Base-by-base conservation (phyloP, 2,329 filamentous ascomycete genomes). In the Pestalotiopsis sp. region DNA sequence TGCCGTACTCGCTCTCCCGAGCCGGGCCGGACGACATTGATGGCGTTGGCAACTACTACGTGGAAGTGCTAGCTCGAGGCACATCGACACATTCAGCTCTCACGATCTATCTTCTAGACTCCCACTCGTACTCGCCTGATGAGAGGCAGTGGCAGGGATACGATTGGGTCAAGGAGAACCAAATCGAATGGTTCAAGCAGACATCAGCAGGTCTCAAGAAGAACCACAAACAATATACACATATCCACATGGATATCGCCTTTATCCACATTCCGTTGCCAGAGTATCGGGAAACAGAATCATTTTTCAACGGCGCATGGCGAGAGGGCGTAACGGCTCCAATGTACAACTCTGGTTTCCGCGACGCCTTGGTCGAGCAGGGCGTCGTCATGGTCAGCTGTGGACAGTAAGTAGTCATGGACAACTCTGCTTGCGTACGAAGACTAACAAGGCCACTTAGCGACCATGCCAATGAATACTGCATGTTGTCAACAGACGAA, bases 381-480 rank as follows among this genome's bases (percentile, higher is more conserved):
- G 93, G 93, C 41, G 87, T 99, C 41, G 87, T 94, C 68, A 91
- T 96, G 82, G 93, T 97, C 71, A 95, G 93, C 75, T 97, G 93
- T 76, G 95, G 95, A 78, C 95, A 98, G 91, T 93, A 86, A 82
- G 91, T 87, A 38, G 25, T 69, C 27, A 45, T 45, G 23, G 45
- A 61, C 31, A 13, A 25, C 20, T 59, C 17, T 55, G 25, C 71
- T 74, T 69, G 73, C 57, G 2, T 17, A n/a, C n/a, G 20, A 23
- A 52, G 17, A 9, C 17, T 52, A n/a, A 52, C 45, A 20, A 6
- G 4, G 20, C 5, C 11, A 14, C 5, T 49, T 31, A 93, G 91
- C 78, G 96, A 99, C 77, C 96, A 99, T 77, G 95, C 92, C 72
- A 99, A 99, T 78, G 96, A 99, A 77, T 98, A 98, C 79, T 99